Evolutionary conservation across 2,329 filamentous ascomycete genomes (phyloP), one percentile per base, ranked within the genome.

Genomic region (Aspergillus niger): DNA sequence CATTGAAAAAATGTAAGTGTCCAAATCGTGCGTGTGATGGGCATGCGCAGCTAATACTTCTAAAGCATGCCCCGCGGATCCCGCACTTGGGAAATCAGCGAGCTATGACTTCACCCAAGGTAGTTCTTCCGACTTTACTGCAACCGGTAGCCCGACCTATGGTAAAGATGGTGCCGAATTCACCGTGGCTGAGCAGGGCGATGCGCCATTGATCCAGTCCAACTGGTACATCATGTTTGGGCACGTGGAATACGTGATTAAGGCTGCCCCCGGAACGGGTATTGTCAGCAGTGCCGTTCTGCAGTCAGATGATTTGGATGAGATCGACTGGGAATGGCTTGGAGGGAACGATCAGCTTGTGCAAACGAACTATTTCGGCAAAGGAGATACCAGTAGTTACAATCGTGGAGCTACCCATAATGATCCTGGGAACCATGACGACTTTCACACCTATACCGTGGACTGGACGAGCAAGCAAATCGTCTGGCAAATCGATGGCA

Each of bases 181-280:
- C 75, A 92, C 91, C 26, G 89, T 99, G 55, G 78, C 86, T 55
- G 81, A 88, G 71, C 83, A 88, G 54, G 93, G 94, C 59, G 91
- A 99, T 73, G 86, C 92, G 3, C 95, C 95, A 0, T 90, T 94
- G 75, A 86, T 99, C 63, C 85, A 85, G 65, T 96, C 92, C 63
- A 86, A 95, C 70, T 98, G 96, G 86, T 98, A 97, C 83, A 97
- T 99, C 80, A 98, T 99, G 95, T 99, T 97, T 75, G 95, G 95
- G 67, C 90, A 89, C 65, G 91, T 97, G 72, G 90, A 96, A 66
- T 86, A 93, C 67, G 89, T 86, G 32, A 84, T 97, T 81, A 93
- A 94, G 78, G 88, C 91, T 26, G 92, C 95, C 8, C 89, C 92
- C 0, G 95, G 95, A 7, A 88, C 86, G 8, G 95, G 95, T 61